Conservation (phyloP, 768 basidiomycete genomes). For the Russula emetica region DNA sequence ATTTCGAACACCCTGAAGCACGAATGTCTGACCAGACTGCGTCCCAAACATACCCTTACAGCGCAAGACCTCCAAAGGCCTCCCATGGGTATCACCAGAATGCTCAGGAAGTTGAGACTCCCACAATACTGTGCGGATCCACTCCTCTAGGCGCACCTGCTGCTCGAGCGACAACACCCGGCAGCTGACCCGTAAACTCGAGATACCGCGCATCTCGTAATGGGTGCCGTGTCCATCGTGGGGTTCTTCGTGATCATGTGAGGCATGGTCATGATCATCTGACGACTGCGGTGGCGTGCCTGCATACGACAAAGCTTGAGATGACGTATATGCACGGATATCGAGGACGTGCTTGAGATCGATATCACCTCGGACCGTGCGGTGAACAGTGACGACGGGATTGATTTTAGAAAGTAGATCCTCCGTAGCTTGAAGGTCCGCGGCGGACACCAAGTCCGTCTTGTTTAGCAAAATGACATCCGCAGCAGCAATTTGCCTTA, state of each 20-base stretch:
- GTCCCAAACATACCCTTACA: slow-evolving; percentile 80
- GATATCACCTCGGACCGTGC: slow-evolving; percentile 67
- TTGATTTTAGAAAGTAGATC: slow-evolving; percentile 69
- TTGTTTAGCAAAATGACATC: slow-evolving; percentile 95
- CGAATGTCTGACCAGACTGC: slow-evolving; percentile 52
- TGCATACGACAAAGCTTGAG: slow-evolving; percentile 40
- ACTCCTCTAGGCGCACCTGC: slow-evolving; percentile 60
- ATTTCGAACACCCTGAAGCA: slow-evolving; percentile 88
- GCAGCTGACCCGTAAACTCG: slow-evolving; percentile 68
- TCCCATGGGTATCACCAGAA: slow-evolving; percentile 15
- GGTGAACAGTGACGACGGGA: slow-evolving; percentile 69
- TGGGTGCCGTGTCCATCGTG: slow-evolving; percentile 39
- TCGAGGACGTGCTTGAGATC: slow-evolving; percentile 74
- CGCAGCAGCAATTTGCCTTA: slow-evolving; percentile 91
- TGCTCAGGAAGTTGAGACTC: slow-evolving; percentile 51
- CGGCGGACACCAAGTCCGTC: slow-evolving; percentile 60
- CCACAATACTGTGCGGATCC: slow-evolving; percentile 84
- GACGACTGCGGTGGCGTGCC: slow-evolving; percentile 5
- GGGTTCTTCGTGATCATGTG: slow-evolving; percentile 29
- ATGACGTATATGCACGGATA: slow-evolving; percentile 68
- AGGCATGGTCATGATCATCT: slow-evolving; percentile 36
- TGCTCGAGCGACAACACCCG: slow-evolving; percentile 51
- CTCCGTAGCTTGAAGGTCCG: slow-evolving; percentile 48
- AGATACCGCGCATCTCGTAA: slow-evolving; percentile 77
- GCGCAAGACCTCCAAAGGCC: slow-evolving; percentile 60